A percentile compares a stretch with the other conserved stretches of the same genome.
Conservation (phyloP, 768 basidiomycete genomes). For the Scleroderma bovista region DNA sequence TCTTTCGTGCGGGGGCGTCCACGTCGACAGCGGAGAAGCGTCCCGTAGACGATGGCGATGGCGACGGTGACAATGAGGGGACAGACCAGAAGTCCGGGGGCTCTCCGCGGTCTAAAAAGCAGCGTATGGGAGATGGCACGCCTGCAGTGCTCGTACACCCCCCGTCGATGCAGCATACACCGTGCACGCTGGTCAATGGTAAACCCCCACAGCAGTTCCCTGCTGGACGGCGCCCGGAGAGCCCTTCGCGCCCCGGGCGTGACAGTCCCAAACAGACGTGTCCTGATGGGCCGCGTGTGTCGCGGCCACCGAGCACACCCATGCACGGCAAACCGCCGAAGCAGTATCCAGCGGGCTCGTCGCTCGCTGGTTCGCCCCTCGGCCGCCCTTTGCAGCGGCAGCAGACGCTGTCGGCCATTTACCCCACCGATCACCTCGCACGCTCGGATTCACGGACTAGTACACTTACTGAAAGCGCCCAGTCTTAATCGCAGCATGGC, state of each 20-base stretch:
- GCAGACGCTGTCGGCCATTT: slow-evolving; percentile 20
- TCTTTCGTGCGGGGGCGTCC: slow-evolving; percentile 6
- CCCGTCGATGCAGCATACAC: slow-evolving; percentile 3
- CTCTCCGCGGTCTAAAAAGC: slow-evolving; percentile 24
- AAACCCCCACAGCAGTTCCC: slow-evolving; percentile 28
- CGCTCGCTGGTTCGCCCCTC: background rate
- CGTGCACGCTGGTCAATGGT: slow-evolving; percentile 23
- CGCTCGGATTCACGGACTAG: slow-evolving; percentile 21
- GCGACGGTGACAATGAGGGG: slow-evolving; percentile 7
- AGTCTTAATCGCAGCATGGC: slow-evolving; percentile 6
- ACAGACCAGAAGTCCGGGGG: slow-evolving; percentile 3
- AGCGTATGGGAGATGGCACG: slow-evolving; percentile 12
- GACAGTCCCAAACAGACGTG: background rate
- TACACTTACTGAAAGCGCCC: slow-evolving; percentile 12
- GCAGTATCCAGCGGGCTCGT: slow-evolving; percentile 3
- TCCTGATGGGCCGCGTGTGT: background rate
- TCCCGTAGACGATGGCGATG: no score
- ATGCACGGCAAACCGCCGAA: slow-evolving; percentile 4
- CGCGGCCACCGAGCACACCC: no score
- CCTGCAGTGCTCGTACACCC: slow-evolving; percentile 1
- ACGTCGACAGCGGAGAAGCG: slow-evolving; percentile 27
- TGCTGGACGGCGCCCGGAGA: slow-evolving; percentile 15
- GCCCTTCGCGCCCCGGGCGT: slow-evolving; percentile 1
- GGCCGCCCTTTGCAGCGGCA: slow-evolving; percentile 23
- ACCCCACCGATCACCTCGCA: slow-evolving; percentile 3